phyloP scores from a whole-genome alignment of 2,329 filamentous ascomycete genomes.

The Cladophialophora yegresii region DNA sequence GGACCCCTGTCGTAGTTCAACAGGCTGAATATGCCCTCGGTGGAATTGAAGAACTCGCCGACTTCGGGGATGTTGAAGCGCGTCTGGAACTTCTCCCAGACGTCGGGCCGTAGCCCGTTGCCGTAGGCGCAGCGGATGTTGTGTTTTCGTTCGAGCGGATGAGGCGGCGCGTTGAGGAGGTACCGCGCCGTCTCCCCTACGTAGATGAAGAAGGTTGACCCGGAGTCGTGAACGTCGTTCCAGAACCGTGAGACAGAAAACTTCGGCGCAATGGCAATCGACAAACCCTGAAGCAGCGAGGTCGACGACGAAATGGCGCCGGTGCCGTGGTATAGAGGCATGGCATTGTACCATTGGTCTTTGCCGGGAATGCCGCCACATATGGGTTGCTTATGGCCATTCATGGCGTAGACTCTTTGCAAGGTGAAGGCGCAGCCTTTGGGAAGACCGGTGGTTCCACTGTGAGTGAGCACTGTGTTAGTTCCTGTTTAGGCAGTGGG shows the following conservation, averaged over 20 bases:
- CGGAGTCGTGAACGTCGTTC: slow-evolving; percentile 41
- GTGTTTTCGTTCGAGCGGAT: slow-evolving; percentile 50
- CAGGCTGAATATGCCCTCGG: slow-evolving; percentile 68
- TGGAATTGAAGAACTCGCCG: slow-evolving; percentile 75
- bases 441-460: slow-evolving; percentile 67
- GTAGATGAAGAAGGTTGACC: slow-evolving; percentile 60
- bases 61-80: slow-evolving; percentile 54
- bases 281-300: slow-evolving; percentile 53
- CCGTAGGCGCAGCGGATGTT: slow-evolving; percentile 50
- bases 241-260: slow-evolving; percentile 38
- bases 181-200: slow-evolving; percentile 56
- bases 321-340: slow-evolving; percentile 77
- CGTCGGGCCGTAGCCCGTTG: slow-evolving; percentile 52
- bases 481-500: background rate
- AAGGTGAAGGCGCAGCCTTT: slow-evolving; percentile 68
- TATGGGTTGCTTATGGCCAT: slow-evolving; percentile 35
- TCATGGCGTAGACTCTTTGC: slow-evolving; percentile 48
- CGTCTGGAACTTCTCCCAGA: slow-evolving; percentile 51
- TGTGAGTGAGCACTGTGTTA: background rate
- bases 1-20: slow-evolving; percentile 63
- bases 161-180: slow-evolving; percentile 49
- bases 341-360: slow-evolving; percentile 75
- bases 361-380: slow-evolving; percentile 18
- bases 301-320: slow-evolving; percentile 62
- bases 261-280: slow-evolving; percentile 45